Percentiles rank a stretch among this genome's conserved stretches.
Conservation (phyloP, 306 rosid genomes). For the Morella rubra region DNA sequence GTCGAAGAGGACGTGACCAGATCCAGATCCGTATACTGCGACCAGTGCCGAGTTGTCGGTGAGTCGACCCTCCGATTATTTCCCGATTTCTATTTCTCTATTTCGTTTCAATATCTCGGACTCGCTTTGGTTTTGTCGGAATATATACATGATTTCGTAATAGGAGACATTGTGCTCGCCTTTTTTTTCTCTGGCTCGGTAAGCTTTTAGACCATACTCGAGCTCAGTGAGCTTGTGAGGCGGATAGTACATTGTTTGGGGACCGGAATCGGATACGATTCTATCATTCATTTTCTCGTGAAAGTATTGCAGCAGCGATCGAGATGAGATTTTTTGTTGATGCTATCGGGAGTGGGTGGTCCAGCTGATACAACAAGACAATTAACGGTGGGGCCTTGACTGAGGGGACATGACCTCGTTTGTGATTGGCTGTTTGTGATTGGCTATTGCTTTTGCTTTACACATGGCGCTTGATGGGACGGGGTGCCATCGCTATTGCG, state of each 20-base stretch:
- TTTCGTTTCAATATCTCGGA: not conserved
- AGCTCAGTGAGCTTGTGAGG: too few species aligned
- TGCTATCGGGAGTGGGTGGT: not conserved
- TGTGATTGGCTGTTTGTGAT: not conserved
- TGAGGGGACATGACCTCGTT: not conserved
- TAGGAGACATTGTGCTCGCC: not conserved
- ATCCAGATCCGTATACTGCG: constrained; percentile 88
- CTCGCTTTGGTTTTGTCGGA: constrained; percentile 40
- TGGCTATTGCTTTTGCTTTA: not conserved
- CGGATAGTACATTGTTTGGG: too few species aligned
- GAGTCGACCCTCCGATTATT: constrained; percentile 55
- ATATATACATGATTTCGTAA: constrained; percentile 23
- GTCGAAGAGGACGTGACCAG: constrained; percentile 92
- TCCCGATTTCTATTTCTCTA: constrained; percentile 14
- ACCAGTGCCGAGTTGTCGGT: constrained; percentile 98
- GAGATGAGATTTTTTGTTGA: not conserved
- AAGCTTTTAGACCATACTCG: too few species aligned
- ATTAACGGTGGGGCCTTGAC: constrained; percentile 29
- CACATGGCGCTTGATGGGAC: not conserved
- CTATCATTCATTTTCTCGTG: too few species aligned
- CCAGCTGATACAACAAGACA: not conserved
- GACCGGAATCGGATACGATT: too few species aligned
- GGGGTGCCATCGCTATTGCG: constrained; percentile 23
- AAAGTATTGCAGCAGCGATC: not conserved
- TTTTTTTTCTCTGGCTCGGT: too few species aligned